Conservation (phyloP, 169 alveolate species). For the Perkinsus marinus region DNA sequence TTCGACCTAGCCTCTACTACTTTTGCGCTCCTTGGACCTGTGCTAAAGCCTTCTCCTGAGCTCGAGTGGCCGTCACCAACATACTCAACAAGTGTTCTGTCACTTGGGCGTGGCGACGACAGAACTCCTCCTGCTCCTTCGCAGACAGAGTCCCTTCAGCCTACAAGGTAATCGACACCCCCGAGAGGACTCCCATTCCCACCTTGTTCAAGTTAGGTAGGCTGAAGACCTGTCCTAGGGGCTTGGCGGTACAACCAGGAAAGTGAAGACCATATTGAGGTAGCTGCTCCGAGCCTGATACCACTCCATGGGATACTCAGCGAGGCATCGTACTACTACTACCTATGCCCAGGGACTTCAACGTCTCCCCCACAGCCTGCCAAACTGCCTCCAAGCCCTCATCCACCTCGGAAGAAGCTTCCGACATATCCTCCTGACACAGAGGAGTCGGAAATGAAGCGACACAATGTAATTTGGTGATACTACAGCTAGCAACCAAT, state of each 20-base stretch:
- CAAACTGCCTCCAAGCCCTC: not conserved
- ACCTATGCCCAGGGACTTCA: not conserved
- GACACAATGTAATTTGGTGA: too few relatives aligned
- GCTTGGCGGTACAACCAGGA: not conserved
- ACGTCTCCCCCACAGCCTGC: not conserved
- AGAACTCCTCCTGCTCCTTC: not conserved
- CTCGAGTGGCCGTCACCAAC: not conserved
- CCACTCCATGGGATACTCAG: not conserved
- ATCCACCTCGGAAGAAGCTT: not conserved
- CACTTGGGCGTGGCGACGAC: not conserved
- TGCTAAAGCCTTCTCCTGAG: not conserved
- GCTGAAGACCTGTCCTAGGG: not conserved
- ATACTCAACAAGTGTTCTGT: not conserved
- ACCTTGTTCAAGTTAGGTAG: not conserved
- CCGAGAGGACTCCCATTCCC: not conserved
- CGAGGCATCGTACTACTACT: not conserved
- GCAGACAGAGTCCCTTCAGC: not conserved
- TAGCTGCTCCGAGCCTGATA: not conserved
- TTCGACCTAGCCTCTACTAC: not conserved
- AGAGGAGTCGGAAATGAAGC: too few relatives aligned
- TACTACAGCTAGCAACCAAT: too few relatives aligned
- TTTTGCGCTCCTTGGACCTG: not conserved
- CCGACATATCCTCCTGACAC: not conserved
- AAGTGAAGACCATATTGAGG: not conserved
- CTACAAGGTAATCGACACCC: not conserved